Percentiles rank a stretch among this genome's conserved stretches.
These are phyloP conservation scores for Vigna angularis DNA, from an alignment of 306 rosid genomes.

Conservation along the genomic window DNA sequence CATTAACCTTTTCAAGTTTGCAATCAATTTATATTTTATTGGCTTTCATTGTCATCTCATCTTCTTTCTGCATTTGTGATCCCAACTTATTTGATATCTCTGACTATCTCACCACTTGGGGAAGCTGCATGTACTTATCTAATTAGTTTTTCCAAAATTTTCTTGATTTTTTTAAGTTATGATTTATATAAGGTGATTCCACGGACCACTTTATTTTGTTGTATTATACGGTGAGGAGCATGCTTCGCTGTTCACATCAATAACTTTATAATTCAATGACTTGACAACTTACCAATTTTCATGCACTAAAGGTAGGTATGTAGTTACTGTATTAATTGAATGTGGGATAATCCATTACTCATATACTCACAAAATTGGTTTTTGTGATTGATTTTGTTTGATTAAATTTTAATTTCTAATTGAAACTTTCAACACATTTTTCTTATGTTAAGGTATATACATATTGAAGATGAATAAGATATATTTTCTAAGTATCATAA, in stretches of 20 bases:
- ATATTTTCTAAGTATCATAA: no score
- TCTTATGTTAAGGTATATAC: rapidly evolving
- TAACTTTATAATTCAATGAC: slow-evolving; percentile 5
- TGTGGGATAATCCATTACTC: no score
- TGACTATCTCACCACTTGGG: slow-evolving; percentile 11
- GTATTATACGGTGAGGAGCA: slow-evolving; percentile 8
- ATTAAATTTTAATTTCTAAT: no score
- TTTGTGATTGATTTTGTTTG: no score
- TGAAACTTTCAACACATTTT: no score
- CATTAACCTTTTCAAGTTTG: neutral
- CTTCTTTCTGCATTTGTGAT: neutral
- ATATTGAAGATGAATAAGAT: no score
- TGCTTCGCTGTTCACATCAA: slow-evolving; percentile 40
- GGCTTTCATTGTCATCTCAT: slow-evolving; percentile 13
- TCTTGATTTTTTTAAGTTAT: neutral
- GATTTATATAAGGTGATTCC: slow-evolving; percentile 8
- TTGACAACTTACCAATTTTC: neutral
- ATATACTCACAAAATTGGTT: no score
- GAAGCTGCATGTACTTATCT: neutral
- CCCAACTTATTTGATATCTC: slow-evolving; percentile 20
- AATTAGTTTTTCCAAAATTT: neutral
- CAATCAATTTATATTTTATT: slow-evolving; percentile 4
- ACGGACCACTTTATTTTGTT: slow-evolving; percentile 40
- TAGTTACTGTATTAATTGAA: no score
- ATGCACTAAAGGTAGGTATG: neutral